phyloP scores from a whole-genome alignment of 2,329 filamentous ascomycete genomes.

The Didymella pinodella region DNA sequence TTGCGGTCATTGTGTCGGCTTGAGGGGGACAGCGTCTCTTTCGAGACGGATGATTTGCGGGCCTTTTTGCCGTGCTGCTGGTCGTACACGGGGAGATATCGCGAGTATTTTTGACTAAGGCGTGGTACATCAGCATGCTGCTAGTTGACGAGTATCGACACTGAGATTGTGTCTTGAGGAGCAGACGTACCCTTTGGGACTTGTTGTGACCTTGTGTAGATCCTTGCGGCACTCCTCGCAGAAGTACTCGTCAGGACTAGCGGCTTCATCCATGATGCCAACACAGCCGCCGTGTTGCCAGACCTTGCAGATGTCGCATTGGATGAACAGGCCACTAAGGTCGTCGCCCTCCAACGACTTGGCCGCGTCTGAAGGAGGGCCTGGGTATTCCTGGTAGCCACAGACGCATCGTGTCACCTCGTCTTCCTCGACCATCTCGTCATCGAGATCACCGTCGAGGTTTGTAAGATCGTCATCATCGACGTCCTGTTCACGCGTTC shows the following conservation, averaged over 20 bases:
- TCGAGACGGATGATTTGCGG: constrained; percentile 70
- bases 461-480: constrained; percentile 58
- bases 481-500: constrained; percentile 78
- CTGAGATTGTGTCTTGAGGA: not conserved
- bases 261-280: constrained; percentile 92
- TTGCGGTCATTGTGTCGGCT: constrained; percentile 56
- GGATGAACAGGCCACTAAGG: constrained; percentile 92
- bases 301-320: constrained; percentile 97
- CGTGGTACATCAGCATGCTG: constrained; percentile 14
- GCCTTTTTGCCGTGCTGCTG: constrained; percentile 59
- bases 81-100: constrained; percentile 68
- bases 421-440: constrained; percentile 73
- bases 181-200: constrained; percentile 79
- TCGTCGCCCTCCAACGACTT: constrained; percentile 70
- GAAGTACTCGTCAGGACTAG: constrained; percentile 95
- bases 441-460: constrained; percentile 65
- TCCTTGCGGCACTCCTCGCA: constrained; percentile 95
- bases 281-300: constrained; percentile 99
- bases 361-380: constrained; percentile 69
- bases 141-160: not conserved
- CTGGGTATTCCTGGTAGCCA: constrained; percentile 92
- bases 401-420: constrained; percentile 96
- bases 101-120: constrained; percentile 67
- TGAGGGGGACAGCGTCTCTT: constrained; percentile 66
- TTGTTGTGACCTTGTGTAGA: constrained; percentile 82